Evolutionary conservation across 306 rosid species (phyloP), one percentile per base, ranked within the genome.

Genomic region (Sphenostylis stenocarpa): DNA sequence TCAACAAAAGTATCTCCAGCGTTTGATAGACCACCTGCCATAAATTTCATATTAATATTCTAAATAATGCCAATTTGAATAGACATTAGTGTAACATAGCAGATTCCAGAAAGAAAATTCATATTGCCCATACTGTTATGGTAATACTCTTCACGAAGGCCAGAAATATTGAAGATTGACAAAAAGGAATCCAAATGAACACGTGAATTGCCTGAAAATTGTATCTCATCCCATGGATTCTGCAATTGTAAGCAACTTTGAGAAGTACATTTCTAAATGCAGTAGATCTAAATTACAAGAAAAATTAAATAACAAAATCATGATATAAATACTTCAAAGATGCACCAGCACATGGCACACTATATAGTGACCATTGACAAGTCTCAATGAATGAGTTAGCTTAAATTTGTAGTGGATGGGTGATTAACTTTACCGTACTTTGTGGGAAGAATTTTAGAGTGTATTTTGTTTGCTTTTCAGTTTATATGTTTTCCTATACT

Each of bases 181-280:
- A 92, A 89, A 85, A 94, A 90, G 21, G 97, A 87, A 82, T 92
- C 98, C 88, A 94, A 82, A 89, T 94, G 98, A 84, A 94, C 86
- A 12, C 39, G 79, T 52, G 92, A 85, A 80, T 89, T 87, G 72
- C 97, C 90, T 13, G 97, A 92, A 87, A 94, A 94, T 34, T 83
- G 39, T 70, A 94, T 86, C 77, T 44, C 84, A 76, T 90, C 98
- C 96, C 98, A 94, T 31, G 96, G 97, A 67, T 94, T 94, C 97
- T 94, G 93, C 90, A 85, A 72, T 67, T 67, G 20, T 19, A 76
- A 72, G 80, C 47, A 41, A 78, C 23, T 65, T 13, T 74, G 55
- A 34, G 77, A 52, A 69, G 20, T 23, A 69, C 39, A 78, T 44
- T 75, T 72, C 51, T 48, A 51, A 71, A 65, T 8, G 36, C 67